A percentile compares a stretch with the other conserved stretches of the same genome.
phyloP scores from a whole-genome alignment of 805 yeast genomes.

The Lipomyces orientalis region DNA sequence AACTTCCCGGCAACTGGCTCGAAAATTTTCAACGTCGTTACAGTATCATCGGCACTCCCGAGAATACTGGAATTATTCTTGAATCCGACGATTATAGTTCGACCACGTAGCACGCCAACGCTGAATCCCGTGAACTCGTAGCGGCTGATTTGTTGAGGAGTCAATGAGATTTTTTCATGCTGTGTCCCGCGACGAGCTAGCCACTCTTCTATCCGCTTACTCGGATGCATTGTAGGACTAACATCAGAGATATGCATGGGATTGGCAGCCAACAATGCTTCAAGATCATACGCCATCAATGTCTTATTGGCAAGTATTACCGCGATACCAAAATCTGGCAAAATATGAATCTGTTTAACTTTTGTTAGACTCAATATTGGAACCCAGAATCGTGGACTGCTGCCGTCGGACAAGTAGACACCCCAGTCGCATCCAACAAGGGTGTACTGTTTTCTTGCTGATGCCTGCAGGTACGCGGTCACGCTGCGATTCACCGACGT shows the following conservation, averaged over 20 bases:
- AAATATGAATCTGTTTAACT: conserved; percentile 65
- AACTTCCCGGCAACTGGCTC: conserved; percentile 55
- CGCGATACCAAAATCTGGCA: conserved; percentile 61
- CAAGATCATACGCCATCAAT: conserved; percentile 67
- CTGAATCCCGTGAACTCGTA: conserved; percentile 51
- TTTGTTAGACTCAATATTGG: conserved; percentile 58
- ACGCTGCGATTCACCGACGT: conserved; percentile 33
- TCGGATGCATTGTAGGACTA: neutral
- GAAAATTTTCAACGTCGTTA: conserved; percentile 63
- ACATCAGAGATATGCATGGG: conserved; percentile 8
- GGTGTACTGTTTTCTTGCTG: conserved; percentile 36
- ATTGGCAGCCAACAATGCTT: conserved; percentile 54
- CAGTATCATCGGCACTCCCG: conserved; percentile 57
- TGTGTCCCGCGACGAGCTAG: neutral
- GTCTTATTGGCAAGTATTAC: conserved; percentile 64
- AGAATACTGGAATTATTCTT: conserved; percentile 61
- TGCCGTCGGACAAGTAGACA: conserved; percentile 55
- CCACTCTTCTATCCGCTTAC: neutral
- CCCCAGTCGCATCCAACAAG: conserved; percentile 71
- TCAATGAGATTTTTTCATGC: neutral
- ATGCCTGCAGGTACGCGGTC: conserved; percentile 33
- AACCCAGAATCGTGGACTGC: conserved; percentile 56
- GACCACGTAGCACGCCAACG: conserved; percentile 53
- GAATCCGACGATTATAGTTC: conserved; percentile 40
- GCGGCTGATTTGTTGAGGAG: neutral